A percentile compares a stretch with the other conserved stretches of the same genome.
phyloP scores from a whole-genome alignment of 2,329 filamentous ascomycete genomes.

The Apiospora arundinis region DNA sequence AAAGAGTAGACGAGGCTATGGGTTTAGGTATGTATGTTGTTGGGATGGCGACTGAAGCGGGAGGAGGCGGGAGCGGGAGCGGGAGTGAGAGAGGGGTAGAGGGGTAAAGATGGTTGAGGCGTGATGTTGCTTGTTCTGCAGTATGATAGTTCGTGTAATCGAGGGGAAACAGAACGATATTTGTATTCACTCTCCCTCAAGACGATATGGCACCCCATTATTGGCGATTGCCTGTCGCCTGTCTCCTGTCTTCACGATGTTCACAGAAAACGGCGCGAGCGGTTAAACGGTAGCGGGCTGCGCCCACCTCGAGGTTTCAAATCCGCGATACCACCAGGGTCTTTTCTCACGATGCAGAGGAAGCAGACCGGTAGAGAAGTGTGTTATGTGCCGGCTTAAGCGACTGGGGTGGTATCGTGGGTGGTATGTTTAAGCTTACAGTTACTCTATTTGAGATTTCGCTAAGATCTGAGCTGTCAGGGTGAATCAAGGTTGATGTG shows the following conservation, averaged over 20 bases:
- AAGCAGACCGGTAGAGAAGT: too few species aligned
- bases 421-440: slow-evolving; percentile 6
- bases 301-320: background rate
- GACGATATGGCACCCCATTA: background rate
- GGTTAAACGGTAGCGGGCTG: background rate
- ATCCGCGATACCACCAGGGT: background rate
- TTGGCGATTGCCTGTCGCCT: background rate
- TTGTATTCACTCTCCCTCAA: background rate
- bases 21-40: too few species aligned
- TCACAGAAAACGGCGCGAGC: background rate
- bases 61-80: background rate
- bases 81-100: background rate
- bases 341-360: background rate
- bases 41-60: background rate
- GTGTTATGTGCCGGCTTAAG: slow-evolving; percentile 6
- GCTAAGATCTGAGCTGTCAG: slow-evolving; percentile 1
- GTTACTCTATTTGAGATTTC: slow-evolving; percentile 8
- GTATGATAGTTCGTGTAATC: background rate
- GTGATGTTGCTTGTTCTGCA: background rate
- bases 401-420: background rate
- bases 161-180: background rate
- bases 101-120: too few species aligned
- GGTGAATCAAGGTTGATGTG: slow-evolving; percentile 16
- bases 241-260: background rate
- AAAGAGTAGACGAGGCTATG: background rate